These are phyloP conservation scores for Setomelanomma holmii DNA, from an alignment of 2,329 filamentous ascomycete species.

Conservation along the genomic window DNA sequence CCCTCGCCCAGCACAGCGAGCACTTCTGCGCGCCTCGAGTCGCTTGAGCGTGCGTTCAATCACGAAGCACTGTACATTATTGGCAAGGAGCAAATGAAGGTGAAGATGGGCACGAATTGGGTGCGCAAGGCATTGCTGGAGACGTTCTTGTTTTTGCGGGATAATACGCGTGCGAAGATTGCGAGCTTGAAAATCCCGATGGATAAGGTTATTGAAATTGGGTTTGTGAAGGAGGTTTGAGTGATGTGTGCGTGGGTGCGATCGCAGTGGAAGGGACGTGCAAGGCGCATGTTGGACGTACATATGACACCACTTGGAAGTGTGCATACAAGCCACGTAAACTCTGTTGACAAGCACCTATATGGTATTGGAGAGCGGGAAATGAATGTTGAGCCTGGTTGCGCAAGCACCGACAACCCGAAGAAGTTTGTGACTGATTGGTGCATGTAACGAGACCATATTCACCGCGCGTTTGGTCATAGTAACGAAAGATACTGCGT, in stretches of 20 bases:
- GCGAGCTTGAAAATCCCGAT: conserved; percentile 66
- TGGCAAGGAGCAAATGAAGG: conserved; percentile 59
- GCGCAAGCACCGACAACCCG: too few relatives aligned
- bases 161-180: conserved; percentile 72
- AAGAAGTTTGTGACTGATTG: too few relatives aligned
- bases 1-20: conserved; percentile 27
- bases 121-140: conserved; percentile 58
- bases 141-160: conserved; percentile 69
- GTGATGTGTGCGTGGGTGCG: too few relatives aligned
- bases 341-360: too few relatives aligned
- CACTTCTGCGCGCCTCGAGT: conserved; percentile 37
- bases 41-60: conserved; percentile 53
- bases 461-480: too few relatives aligned
- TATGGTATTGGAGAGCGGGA: too few relatives aligned
- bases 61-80: conserved; percentile 60
- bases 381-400: too few relatives aligned
- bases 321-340: too few relatives aligned
- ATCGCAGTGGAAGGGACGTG: too few relatives aligned
- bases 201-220: conserved; percentile 71
- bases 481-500: background rate
- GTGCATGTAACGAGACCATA: too few relatives aligned
- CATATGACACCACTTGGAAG: too few relatives aligned
- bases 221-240: conserved; percentile 72
- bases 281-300: too few relatives aligned
- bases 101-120: conserved; percentile 52